Evolutionary conservation across 805 yeast species (phyloP).

Genomic region (Teunomyces gatunensis): DNA sequence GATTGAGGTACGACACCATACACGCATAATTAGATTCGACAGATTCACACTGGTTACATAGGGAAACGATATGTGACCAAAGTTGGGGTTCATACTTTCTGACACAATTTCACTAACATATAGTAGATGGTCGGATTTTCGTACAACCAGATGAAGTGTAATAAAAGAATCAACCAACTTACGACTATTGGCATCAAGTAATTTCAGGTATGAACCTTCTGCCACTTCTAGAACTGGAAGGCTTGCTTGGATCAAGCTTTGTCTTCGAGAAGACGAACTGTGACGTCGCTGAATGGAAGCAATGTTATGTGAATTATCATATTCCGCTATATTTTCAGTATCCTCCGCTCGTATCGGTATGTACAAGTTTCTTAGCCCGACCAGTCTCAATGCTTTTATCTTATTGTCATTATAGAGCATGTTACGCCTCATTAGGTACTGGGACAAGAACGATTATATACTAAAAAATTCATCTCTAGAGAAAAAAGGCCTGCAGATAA

Average conservation of each 20-base stretch:
- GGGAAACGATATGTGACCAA: constrained; percentile 28
- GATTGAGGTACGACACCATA: constrained; percentile 17
- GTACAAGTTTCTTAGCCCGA: constrained; percentile 16
- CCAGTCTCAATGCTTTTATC: constrained; percentile 12
- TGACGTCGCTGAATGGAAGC: constrained; percentile 2
- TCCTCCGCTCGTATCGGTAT: neutral
- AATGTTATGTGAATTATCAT: neutral
- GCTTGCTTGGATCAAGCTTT: neutral
- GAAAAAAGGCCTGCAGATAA: neutral
- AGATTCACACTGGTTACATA: constrained; percentile 7
- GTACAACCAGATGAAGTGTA: constrained; percentile 19
- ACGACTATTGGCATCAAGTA: constrained; percentile 12
- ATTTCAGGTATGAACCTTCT: constrained; percentile 7
- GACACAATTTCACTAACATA: constrained; percentile 32
- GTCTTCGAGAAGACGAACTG: neutral
- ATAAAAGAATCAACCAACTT: constrained; percentile 25
- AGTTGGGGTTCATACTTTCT: constrained; percentile 23
- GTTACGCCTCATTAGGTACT: neutral
- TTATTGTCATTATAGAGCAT: constrained; percentile 10
- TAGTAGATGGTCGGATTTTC: constrained; percentile 14
- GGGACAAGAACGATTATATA: no score
- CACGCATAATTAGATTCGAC: constrained; percentile 14
- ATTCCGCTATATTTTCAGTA: neutral
- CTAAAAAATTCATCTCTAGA: neutral
- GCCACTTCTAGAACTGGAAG: neutral